Evolutionary conservation across 768 basidiomycete genomes (phyloP), one percentile per base, ranked within the genome.

Genomic region (Porphyrellus cyaneotinctus): DNA sequence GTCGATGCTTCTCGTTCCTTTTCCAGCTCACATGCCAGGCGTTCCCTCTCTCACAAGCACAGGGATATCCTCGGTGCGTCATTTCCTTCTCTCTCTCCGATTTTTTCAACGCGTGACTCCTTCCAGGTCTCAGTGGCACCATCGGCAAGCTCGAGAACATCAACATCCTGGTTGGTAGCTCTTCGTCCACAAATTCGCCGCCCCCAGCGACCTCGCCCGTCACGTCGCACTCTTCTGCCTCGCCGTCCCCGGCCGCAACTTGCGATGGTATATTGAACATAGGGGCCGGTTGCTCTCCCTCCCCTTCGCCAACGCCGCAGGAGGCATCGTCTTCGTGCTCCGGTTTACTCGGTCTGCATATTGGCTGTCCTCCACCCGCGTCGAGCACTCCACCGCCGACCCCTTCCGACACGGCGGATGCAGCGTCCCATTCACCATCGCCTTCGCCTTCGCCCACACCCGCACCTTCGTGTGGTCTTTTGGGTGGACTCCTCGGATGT

Each of bases 1-100:
- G 68, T 66, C 48, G 62, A 64, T 20, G 75, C 75, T 0, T 61
- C 70, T 42, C 79, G 76, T 57, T 73, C 76, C n/a, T 49, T 65
- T 9, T 39, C 58, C 58, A 67, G 43, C 62, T 66, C 74, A 51
- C 66, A 74, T 57, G 70, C 70, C 35, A 58, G 72, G 38, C 67
- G 69, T 14, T 71, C 72, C 20, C 6, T 69, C 36, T 14, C 53
- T 0, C 47, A 59, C 52, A 64, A 56, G 54, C 63, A 71, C 39
- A 56, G 64, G 47, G 55, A 55, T 24, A 41, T 56, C n/a, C 48
- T 59, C 13, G 53, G 52, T 62, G 0, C 33, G 59, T 53, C 37
- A 2, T 15, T 48, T 2, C 31, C 20, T 11, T 60, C 17, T 49
- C 55, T 11, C 53, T 7, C 3, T 0, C n/a, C 15, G 36, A 17